These are phyloP conservation scores for Deakozyma indianensis DNA, from an alignment of 805 yeast species.

Conservation along the genomic window DNA sequence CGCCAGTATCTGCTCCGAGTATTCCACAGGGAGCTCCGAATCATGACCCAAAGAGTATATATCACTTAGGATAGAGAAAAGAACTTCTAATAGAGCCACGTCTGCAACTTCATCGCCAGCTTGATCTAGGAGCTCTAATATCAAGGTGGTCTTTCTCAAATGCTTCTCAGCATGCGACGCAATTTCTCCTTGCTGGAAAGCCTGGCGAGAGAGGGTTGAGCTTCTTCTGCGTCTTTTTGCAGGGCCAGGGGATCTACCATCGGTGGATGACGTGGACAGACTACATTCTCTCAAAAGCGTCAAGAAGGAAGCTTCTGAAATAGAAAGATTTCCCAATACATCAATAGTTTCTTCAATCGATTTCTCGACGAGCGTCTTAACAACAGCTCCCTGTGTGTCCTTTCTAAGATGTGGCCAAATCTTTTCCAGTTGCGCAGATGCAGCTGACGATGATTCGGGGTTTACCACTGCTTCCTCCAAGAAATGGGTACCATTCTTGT, in stretches of 20 bases:
- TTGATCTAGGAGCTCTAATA: slow-evolving; percentile 66
- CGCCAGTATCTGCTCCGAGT: slow-evolving; percentile 83
- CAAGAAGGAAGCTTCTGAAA: slow-evolving; percentile 44
- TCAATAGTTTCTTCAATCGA: slow-evolving; percentile 25
- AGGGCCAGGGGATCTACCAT: slow-evolving; percentile 10
- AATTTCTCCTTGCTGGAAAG: slow-evolving; percentile 37
- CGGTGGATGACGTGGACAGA: not conserved
- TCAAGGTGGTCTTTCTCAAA: slow-evolving; percentile 58
- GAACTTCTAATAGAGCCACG: slow-evolving; percentile 16
- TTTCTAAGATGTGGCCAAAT: slow-evolving; percentile 43
- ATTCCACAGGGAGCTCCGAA: slow-evolving; percentile 80
- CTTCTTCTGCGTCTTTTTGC: slow-evolving; percentile 74
- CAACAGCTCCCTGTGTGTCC: slow-evolving; percentile 43
- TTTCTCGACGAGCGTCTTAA: slow-evolving; percentile 47
- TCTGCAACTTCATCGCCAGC: slow-evolving; percentile 10
- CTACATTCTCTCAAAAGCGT: slow-evolving; percentile 39
- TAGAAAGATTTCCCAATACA: slow-evolving; percentile 39
- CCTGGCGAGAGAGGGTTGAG: slow-evolving; percentile 56
- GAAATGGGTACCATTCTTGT: slow-evolving; percentile 50
- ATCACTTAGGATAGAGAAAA: slow-evolving; percentile 26
- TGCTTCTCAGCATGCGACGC: slow-evolving; percentile 65
- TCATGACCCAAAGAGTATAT: slow-evolving; percentile 60
- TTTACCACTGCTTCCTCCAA: slow-evolving; percentile 33
- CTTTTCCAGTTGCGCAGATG: slow-evolving; percentile 36
- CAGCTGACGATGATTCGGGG: slow-evolving; percentile 24